Base-by-base conservation (phyloP, 352 stramenopile species). In the Halophytophthora batemanensis region DNA sequence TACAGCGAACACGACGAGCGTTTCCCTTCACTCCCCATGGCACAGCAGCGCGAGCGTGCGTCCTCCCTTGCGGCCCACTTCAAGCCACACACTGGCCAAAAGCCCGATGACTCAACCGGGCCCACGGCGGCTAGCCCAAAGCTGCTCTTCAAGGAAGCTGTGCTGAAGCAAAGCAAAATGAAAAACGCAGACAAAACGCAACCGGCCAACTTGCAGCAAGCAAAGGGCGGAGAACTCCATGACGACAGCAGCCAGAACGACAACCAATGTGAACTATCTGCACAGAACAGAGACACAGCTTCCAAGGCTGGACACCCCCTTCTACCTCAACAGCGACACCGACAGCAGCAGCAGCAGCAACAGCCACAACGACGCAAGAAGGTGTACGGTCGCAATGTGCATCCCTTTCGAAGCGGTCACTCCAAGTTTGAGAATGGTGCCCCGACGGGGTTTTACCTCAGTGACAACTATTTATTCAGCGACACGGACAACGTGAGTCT, bases 71-170 rank as follows among this genome's bases (percentile, higher is more conserved):
- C 23, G 15, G 60, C 50, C 25, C 43, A 66, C 31, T 61, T 15
- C 8, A 56, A 67, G 17, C 22, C 50, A 33, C 46, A 53, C 3
- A 48, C 52, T 15, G 53, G 53, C 18, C 60, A 59, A 31, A 36
- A 19, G 7, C 35, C 45, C 18, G 22, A 46, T 14, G 29, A 14
- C 0, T 37, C 52, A 10, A 23, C 65, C 41, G 45, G 49, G 31
- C 42, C 53, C 5, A 38, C 47, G 11, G 65, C 56, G 21, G 43
- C 44, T 4, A 53, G 35, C 33, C 64, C 69, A n/a, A 66, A 71
- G 22, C 34, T 82, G 3, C 25, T 73, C 11, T 86, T 83, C 44
- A 71, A 82, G 23, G 77, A 86, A 49, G 69, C 69, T 18, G 73
- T 86, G 6, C 51, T 88, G 13, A 67, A 72, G 42, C 70, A 80